A percentile compares a stretch with the other conserved stretches of the same genome.
These are phyloP conservation scores for Dillenia suffruticosa DNA, from an alignment of 164 flowering plant species.

Conservation along the genomic window DNA sequence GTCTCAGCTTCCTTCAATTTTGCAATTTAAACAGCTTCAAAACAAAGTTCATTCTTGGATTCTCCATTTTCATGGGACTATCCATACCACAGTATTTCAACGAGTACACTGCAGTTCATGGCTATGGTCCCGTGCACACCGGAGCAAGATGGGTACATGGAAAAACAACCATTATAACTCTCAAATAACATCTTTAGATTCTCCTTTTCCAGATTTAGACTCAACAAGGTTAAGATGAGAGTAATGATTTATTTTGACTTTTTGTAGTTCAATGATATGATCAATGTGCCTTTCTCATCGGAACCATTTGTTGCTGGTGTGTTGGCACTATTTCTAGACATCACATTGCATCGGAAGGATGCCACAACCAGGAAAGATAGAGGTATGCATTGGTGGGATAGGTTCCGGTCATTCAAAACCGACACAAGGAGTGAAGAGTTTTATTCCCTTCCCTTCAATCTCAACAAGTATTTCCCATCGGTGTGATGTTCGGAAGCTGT, in stretches of 20 bases:
- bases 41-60: slow-evolving; percentile 67
- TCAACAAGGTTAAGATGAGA: no score
- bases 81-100: slow-evolving; percentile 84
- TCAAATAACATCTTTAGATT: no score
- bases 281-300: slow-evolving; percentile 74
- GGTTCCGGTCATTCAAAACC: slow-evolving; percentile 55
- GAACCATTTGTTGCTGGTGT: slow-evolving; percentile 69
- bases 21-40: slow-evolving; percentile 87
- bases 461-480: slow-evolving; percentile 84
- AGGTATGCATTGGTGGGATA: slow-evolving; percentile 82
- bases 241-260: background rate
- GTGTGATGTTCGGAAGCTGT: slow-evolving; percentile 29
- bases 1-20: slow-evolving; percentile 75
- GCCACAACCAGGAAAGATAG: slow-evolving; percentile 48
- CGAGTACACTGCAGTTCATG: slow-evolving; percentile 48
- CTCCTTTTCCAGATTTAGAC: no score
- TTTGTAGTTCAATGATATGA: slow-evolving; percentile 76
- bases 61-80: slow-evolving; percentile 81
- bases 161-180: background rate
- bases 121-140: slow-evolving; percentile 75
- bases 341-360: slow-evolving; percentile 48
- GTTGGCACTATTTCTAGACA: slow-evolving; percentile 53
- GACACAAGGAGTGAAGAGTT: slow-evolving; percentile 82
- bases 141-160: slow-evolving; percentile 67
- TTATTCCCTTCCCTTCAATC: slow-evolving; percentile 72